Percentiles rank a stretch among this genome's conserved stretches.
These are phyloP conservation scores for Plasmodium relictum DNA, from an alignment of 169 alveolate species.

Conservation along the genomic window DNA sequence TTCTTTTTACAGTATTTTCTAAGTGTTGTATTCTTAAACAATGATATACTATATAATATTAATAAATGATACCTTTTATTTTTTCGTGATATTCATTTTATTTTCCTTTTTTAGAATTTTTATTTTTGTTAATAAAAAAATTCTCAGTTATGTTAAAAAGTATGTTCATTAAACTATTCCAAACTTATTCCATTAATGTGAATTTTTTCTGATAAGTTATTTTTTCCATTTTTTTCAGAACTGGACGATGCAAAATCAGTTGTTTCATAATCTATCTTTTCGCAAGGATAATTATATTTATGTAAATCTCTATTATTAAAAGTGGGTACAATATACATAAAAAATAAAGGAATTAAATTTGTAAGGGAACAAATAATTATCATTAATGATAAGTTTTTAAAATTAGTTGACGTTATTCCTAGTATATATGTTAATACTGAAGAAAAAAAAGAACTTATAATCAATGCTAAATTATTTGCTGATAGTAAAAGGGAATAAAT, in stretches of 20 bases:
- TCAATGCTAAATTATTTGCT: constrained; percentile 87
- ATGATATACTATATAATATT: too few relatives aligned
- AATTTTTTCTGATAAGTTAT: neutral
- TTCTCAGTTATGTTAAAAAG: too few relatives aligned
- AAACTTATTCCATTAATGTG: neutral
- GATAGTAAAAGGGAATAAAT: constrained; percentile 90
- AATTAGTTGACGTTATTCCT: constrained; percentile 84
- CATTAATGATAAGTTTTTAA: constrained; percentile 74
- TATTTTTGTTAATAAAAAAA: too few relatives aligned
- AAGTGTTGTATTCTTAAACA: too few relatives aligned
- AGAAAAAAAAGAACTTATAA: constrained; percentile 87
- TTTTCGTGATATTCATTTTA: too few relatives aligned
- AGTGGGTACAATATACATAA: constrained; percentile 12
- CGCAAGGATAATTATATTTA: neutral
- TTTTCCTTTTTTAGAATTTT: too few relatives aligned
- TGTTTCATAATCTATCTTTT: neutral
- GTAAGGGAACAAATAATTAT: constrained; percentile 62
- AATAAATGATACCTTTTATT: too few relatives aligned
- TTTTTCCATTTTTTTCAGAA: neutral
- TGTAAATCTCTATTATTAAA: constrained; percentile 8
- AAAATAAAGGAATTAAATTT: constrained; percentile 42
- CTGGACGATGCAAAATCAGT: constrained; percentile 1
- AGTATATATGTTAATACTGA: constrained; percentile 85
- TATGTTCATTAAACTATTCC: neutral
- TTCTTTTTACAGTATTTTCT: too few relatives aligned